Percentiles rank a stretch among this genome's conserved stretches.
Conservation (phyloP, 1,284 basidiomycete species). For the Apiotrichum gamsii region DNA sequence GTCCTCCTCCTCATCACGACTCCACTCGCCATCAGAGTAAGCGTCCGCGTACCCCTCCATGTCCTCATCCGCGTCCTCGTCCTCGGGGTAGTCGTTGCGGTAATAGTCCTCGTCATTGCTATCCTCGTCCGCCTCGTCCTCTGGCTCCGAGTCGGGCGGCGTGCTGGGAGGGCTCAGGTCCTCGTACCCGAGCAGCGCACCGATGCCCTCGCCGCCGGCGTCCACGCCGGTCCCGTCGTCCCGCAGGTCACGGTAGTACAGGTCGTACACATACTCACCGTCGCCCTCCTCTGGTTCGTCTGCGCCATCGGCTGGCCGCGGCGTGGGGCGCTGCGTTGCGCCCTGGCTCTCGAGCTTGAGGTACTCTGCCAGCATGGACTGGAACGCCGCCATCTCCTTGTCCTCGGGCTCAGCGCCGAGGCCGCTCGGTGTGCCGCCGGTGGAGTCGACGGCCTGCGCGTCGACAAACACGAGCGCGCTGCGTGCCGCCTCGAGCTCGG, state of each 20-base stretch:
- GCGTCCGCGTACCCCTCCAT: constrained; percentile 38
- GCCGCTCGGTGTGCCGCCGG: too few species aligned
- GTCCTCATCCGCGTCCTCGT: constrained; percentile 47
- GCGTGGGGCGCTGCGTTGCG: background rate
- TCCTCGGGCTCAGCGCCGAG: constrained; percentile 26
- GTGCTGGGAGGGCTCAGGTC: constrained; percentile 36
- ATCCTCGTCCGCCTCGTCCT: constrained; percentile 49
- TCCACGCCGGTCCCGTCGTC: constrained; percentile 3
- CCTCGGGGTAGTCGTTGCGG: constrained; percentile 49
- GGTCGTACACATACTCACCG: constrained; percentile 48
- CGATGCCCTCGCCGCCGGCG: constrained; percentile 6
- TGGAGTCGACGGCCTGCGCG: constrained; percentile 33
- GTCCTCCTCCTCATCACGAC: constrained; percentile 22
- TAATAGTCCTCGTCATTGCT: constrained; percentile 49
- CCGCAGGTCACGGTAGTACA: constrained; percentile 43
- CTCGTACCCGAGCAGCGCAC: constrained; percentile 34
- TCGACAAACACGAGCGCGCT: constrained; percentile 37
- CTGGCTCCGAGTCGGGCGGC: constrained; percentile 38
- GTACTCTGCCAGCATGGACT: constrained; percentile 46
- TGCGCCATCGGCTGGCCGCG: too few species aligned
- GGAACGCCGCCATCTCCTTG: constrained; percentile 43
- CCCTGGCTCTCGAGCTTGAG: constrained; percentile 24
- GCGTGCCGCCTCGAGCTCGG: constrained; percentile 25
- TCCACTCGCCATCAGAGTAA: constrained; percentile 27
- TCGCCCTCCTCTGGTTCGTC: constrained; percentile 28